Base-by-base conservation (phyloP, 352 stramenopile species). In the Pilasporangium apinafurcum region DNA sequence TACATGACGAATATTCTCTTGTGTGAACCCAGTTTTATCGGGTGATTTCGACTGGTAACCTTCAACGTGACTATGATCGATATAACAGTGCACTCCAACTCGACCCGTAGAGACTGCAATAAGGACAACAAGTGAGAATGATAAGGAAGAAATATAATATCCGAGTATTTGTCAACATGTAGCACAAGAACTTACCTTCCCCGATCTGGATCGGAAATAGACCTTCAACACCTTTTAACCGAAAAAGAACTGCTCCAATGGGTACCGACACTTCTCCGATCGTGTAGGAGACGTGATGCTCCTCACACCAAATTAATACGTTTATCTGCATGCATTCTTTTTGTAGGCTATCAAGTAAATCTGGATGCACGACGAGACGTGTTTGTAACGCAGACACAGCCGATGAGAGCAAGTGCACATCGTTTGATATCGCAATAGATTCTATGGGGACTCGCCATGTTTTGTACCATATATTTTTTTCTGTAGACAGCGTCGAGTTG, bases 211-310 rank as follows among this genome's bases (percentile, higher is more conserved):
- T 52, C 3, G 65, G 54, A 38, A 77, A 81, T 8, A 59, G 56
- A 25, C 65, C 64, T 48, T 68, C 55, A 8, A 77, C 48, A 26
- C 67, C 67, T n/a, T 46, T 62, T 7, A 55, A 48, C 17, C 64
- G 57, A 43, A 63, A 76, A 5, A 77, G 35, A n/a, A 81, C 45
- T 13, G 64, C 36, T 30, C 53, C 56, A 14, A 71, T 38, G 7
- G 68, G 65, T 16, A 73, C 36, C 1, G 40, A 54, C 1, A 59
- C 51, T 26, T 17, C 35, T 4, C 59, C 68, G 26, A 76, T 21
- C 18, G 49, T 22, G 32, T 61, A 59, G 18, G 39, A 32, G 6
- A 5, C 18, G 34, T 48, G 28, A 32, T 35, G 43, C 18, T 34
- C 20, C 12, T 36, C 34, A 8, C 44, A 56, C 37, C 45, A 51